Percentiles rank a stretch among this genome's conserved stretches.
Evolutionary conservation across 1,284 basidiomycete species (phyloP).

Genomic region (Austropuccinia psidii): DNA sequence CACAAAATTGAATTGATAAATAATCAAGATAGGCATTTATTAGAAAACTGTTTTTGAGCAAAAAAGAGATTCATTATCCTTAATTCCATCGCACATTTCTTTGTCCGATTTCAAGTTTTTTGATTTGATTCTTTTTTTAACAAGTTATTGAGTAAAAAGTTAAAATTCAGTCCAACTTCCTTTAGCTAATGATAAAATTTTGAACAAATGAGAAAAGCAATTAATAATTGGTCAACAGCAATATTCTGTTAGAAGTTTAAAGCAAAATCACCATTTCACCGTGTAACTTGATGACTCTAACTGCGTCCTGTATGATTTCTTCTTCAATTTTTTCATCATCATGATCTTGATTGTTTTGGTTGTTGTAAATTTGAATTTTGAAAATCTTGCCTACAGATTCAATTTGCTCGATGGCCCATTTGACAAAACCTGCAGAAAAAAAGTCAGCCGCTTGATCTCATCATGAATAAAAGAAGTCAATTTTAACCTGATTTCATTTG

Average conservation of each 20-base stretch:
- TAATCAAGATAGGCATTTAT: too few species aligned
- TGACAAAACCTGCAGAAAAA: slow-evolving; percentile 57
- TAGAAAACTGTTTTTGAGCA: too few species aligned
- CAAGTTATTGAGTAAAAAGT: slow-evolving; percentile 12
- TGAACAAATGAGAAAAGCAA: neutral
- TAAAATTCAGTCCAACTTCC: slow-evolving; percentile 34
- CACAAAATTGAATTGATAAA: too few species aligned
- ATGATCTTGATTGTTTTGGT: slow-evolving; percentile 28
- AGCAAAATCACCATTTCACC: slow-evolving; percentile 6
- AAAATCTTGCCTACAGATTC: slow-evolving; percentile 77
- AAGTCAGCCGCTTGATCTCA: neutral
- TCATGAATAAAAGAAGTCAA: neutral
- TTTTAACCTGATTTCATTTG: slow-evolving; percentile 74
- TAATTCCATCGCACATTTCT: neutral
- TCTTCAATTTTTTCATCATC: slow-evolving; percentile 44
- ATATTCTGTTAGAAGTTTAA: neutral
- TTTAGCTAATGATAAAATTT: slow-evolving; percentile 14
- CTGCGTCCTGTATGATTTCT: slow-evolving; percentile 4
- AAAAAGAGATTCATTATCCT: too few species aligned
- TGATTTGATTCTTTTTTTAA: neutral
- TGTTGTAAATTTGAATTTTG: slow-evolving; percentile 75
- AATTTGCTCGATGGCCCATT: slow-evolving; percentile 85
- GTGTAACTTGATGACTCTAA: slow-evolving; percentile 15
- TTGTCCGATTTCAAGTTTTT: neutral
- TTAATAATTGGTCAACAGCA: neutral